Evolutionary conservation across 2,329 filamentous ascomycete genomes (phyloP), one percentile per base, ranked within the genome.

Genomic region (Dothiorella sarmentorum): DNA sequence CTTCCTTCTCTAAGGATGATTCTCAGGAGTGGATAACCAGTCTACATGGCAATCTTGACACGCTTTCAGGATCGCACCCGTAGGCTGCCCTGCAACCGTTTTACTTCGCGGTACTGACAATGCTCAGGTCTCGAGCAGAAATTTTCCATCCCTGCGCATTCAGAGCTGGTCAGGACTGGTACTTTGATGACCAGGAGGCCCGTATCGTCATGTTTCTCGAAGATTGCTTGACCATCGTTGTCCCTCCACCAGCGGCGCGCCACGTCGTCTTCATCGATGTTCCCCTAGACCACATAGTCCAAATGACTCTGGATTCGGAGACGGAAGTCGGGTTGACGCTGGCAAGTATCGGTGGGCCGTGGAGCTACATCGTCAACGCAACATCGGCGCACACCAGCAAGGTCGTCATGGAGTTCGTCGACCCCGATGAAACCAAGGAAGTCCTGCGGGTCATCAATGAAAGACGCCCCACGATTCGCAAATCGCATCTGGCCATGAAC

Each of bases 1-100:
- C 68, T 2, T 45, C 53, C 10, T 73, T 73, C 47, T 68, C 70
- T 1, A 47, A 33, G 10, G 40, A 60, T 1, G 44, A 61, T 22
- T 59, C 43, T 13, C 51, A 62, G 2, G 43, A 42, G 2, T 73
- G 71, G 71, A 67, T 69, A 61, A 10, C 44, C 6, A 38, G 63
- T 4, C 71, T 72, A 18, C 67, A 71, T 29, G 51, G 33, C 3
- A 71, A 67, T 33, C 58, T 72, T 18, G 67, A 73, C 26, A 58
- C 56, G 3, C 51, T 71, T 15, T 44, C 2, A 38, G 24, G 3
- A 11, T 26, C 49, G 17, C 49, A 44, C 4, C 49, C 44, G 15
- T 64, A 68, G 3, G 35, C 27, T 13, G 11, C 26, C 17, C 22
- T 10, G n/a, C 2, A 7, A 18, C 18, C 10, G 3, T 24, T 18